Evolutionary conservation across 805 yeast genomes (phyloP).

Genomic region (Cyberlindnera veronae): DNA sequence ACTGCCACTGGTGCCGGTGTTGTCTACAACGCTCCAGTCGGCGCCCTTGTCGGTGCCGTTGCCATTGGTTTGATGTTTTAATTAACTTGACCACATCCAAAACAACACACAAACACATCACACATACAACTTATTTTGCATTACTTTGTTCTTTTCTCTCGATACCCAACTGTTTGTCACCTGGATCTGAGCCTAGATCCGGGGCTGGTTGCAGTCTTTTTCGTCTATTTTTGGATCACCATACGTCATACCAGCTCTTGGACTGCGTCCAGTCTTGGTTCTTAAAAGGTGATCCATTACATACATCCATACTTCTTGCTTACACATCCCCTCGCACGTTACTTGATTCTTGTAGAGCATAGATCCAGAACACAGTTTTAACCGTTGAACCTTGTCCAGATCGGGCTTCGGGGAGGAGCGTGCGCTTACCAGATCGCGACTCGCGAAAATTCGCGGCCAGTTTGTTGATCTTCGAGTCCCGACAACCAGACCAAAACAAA

Average conservation of each 20-base stretch:
- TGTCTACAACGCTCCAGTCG: conserved; percentile 36
- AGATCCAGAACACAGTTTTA: too few species aligned
- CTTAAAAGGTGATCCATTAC: too few species aligned
- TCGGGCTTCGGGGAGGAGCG: too few species aligned
- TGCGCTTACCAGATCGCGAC: conserved; percentile 5
- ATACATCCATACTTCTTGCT: neutral
- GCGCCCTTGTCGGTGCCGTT: conserved; percentile 40
- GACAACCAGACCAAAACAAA: neutral
- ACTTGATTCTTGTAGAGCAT: too few species aligned
- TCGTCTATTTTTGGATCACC: neutral
- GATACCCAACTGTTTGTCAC: neutral
- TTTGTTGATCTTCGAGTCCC: too few species aligned
- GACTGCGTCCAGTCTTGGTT: too few species aligned
- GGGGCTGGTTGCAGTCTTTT: neutral
- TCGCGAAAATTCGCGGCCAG: neutral
- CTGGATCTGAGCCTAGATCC: neutral
- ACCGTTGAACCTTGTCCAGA: too few species aligned
- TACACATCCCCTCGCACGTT: neutral
- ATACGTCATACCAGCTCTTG: too few species aligned
- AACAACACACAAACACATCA: neutral
- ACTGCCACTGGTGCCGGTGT: conserved; percentile 27
- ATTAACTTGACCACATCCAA: neutral
- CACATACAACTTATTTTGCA: neutral
- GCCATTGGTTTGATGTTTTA: conserved; percentile 25
- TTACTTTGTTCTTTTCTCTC: neutral